A percentile compares a stretch with the other conserved stretches of the same genome.
These are phyloP conservation scores for Starmerella tilneyi DNA, from an alignment of 805 yeast species.

Conservation along the genomic window DNA sequence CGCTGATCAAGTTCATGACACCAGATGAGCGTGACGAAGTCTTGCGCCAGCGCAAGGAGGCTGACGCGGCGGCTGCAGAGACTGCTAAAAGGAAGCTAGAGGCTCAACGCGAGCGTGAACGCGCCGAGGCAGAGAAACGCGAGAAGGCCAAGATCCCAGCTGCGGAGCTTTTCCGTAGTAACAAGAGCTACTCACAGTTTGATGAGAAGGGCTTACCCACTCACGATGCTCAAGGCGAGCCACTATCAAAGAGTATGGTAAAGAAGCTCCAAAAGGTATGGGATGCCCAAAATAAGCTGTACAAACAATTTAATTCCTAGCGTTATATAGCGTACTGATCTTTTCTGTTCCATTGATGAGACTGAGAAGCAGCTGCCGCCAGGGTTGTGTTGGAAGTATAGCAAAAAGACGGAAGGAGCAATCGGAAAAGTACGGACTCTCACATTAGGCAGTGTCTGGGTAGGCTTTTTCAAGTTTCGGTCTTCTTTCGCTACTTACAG, in stretches of 20 bases:
- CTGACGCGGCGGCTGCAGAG: constrained; percentile 44
- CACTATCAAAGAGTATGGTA: constrained; percentile 66
- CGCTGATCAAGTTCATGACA: constrained; percentile 71
- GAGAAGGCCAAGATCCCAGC: constrained; percentile 68
- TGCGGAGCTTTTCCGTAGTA: constrained; percentile 48
- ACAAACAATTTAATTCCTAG: constrained; percentile 45
- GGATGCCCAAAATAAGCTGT: constrained; percentile 71
- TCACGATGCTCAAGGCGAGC: constrained; percentile 61
- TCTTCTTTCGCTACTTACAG: too few relatives aligned
- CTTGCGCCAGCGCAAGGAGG: constrained; percentile 45
- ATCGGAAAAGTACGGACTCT: too few relatives aligned
- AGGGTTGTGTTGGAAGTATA: too few relatives aligned
- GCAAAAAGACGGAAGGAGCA: too few relatives aligned
- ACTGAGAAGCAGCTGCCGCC: too few relatives aligned
- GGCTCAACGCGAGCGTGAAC: constrained; percentile 21
- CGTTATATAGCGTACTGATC: too few relatives aligned
- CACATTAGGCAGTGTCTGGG: too few relatives aligned
- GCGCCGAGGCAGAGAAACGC: constrained; percentile 48
- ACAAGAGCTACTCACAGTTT: constrained; percentile 54
- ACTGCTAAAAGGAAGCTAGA: constrained; percentile 47
- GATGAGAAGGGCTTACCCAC: constrained; percentile 80
- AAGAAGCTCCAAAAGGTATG: constrained; percentile 74
- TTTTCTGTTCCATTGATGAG: neutral
- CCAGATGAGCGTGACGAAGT: constrained; percentile 59
- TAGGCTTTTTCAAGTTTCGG: neutral